These are phyloP conservation scores for Mycena latifolia DNA, from an alignment of 768 basidiomycete genomes.

Conservation along the genomic window DNA sequence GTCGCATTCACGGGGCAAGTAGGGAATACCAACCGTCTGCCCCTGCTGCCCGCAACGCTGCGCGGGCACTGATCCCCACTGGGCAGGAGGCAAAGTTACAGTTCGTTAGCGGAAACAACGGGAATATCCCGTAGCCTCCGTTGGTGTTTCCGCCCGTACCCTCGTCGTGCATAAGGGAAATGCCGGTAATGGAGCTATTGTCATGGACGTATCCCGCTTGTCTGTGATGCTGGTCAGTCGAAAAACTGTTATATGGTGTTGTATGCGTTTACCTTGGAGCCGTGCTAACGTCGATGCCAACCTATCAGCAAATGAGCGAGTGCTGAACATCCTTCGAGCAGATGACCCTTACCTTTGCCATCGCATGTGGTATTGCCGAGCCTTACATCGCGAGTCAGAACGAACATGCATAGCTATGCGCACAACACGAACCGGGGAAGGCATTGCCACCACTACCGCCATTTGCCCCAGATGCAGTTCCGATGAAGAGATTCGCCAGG, in stretches of 20 bases:
- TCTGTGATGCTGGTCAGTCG: slow-evolving; percentile 34
- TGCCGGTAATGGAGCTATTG: slow-evolving; percentile 58
- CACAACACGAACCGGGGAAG: slow-evolving; percentile 54
- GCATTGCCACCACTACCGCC: slow-evolving; percentile 62
- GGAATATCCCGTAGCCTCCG: slow-evolving; percentile 66
- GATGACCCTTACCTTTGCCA: slow-evolving; percentile 57
- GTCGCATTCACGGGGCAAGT: not conserved
- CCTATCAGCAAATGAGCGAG: slow-evolving; percentile 42
- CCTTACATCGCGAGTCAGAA: slow-evolving; percentile 37
- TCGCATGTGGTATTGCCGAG: slow-evolving; percentile 62
- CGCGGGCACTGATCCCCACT: slow-evolving; percentile 54
- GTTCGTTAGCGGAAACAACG: slow-evolving; percentile 59
- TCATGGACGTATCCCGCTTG: slow-evolving; percentile 65
- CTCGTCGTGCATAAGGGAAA: slow-evolving; percentile 67
- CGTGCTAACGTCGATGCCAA: slow-evolving; percentile 64
- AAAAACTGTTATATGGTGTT: not conserved
- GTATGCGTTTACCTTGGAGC: slow-evolving; percentile 43
- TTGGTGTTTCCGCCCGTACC: slow-evolving; percentile 65
- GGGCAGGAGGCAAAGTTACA: slow-evolving; percentile 58
- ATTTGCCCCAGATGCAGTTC: slow-evolving; percentile 59
- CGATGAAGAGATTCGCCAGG: slow-evolving; percentile 65
- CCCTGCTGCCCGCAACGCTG: slow-evolving; percentile 55
- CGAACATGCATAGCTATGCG: not conserved
- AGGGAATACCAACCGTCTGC: slow-evolving; percentile 52
- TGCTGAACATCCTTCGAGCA: not conserved